Conservation (phyloP, 495 filamentous ascomycete genomes). For the Chlorociboria aeruginascens region DNA sequence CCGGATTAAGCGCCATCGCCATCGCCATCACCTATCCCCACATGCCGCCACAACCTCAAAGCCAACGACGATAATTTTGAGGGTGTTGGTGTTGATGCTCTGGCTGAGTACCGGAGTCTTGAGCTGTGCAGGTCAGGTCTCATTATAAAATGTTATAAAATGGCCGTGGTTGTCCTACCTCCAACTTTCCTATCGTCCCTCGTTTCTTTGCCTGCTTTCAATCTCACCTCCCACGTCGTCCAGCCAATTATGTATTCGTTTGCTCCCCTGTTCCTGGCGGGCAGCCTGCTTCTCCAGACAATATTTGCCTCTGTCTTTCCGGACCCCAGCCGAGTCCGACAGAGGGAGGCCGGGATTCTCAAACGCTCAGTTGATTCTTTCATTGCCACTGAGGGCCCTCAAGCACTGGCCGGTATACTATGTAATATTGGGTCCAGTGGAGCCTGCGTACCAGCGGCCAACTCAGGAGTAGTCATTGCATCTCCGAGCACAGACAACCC, state of each 20-base stretch:
- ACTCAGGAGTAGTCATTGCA: constrained; percentile 42
- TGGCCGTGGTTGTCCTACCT: constrained; percentile 9
- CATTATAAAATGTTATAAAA: constrained; percentile 16
- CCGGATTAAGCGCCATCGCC: not conserved
- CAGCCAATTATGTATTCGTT: constrained; percentile 32
- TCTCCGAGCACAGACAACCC: constrained; percentile 39
- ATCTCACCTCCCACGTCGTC: constrained; percentile 3
- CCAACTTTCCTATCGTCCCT: constrained; percentile 7
- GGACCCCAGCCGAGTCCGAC: constrained; percentile 17
- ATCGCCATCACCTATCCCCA: no score
- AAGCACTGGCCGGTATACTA: constrained; percentile 39
- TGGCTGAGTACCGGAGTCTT: constrained; percentile 36
- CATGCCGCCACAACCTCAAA: constrained; percentile 1
- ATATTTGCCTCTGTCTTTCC: constrained; percentile 32
- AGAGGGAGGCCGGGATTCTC: constrained; percentile 27
- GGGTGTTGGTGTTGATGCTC: constrained; percentile 14
- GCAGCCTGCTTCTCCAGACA: constrained; percentile 33
- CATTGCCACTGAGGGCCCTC: constrained; percentile 25
- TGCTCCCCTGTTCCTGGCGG: constrained; percentile 33
- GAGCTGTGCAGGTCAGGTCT: not conserved
- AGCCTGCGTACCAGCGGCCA: constrained; percentile 31
- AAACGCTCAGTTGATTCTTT: constrained; percentile 40
- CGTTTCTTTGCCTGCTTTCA: constrained; percentile 4
- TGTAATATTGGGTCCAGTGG: constrained; percentile 47
- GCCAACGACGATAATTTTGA: not conserved